Evolutionary conservation across 2,329 filamentous ascomycete species (phyloP), one percentile per base, ranked within the genome.

Genomic region (Akanthomyces lecanii): DNA sequence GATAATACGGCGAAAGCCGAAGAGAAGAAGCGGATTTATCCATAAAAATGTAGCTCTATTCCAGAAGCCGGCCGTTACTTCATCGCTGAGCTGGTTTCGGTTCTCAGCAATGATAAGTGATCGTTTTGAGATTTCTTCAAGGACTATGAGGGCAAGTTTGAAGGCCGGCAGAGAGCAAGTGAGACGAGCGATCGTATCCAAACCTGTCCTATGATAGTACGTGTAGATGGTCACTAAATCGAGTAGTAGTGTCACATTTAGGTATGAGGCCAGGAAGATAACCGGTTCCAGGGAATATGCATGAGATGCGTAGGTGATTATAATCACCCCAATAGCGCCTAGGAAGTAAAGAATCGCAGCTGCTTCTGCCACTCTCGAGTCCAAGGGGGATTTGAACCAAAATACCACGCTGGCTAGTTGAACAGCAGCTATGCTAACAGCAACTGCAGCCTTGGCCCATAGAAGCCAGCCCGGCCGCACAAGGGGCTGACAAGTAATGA

Each of bases 301-400:
- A 51, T 78, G 76, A 61, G 78, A 75, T 0, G 62, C 14, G 45
- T 72, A 77, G 0, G 72, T 75, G 5, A 77, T 53, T 0, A 68
- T 42, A 0, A 61, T 65, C n/a, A 76, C 64, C 3, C 63, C 67
- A 6, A 73, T 6, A 0, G 70, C 67, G 36, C 71, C 71, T 11
- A 74, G 28, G 2, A 74, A 59, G 0, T 64, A 66, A 7, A 77
- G 54, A 0, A 65, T 64, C 1, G 71, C 62, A 16, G 73, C 70
- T 0, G 75, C 68, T 1, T 73, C 52, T 2, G 74, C 72, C 0
- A 66, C 68, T 18, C 65, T 64, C 2, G 71, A 70, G 4, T 51
- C 44, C 11, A 60, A 21, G 10, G 57, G 47, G 14, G 57, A 60
- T 12, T 63, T 64, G 16, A 66, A 64, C 73, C 72, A 75, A 3